A percentile compares a stretch with the other conserved stretches of the same genome.
phyloP scores from a whole-genome alignment of 148 eudicot genomes.

The Rhododendron ovatum region DNA sequence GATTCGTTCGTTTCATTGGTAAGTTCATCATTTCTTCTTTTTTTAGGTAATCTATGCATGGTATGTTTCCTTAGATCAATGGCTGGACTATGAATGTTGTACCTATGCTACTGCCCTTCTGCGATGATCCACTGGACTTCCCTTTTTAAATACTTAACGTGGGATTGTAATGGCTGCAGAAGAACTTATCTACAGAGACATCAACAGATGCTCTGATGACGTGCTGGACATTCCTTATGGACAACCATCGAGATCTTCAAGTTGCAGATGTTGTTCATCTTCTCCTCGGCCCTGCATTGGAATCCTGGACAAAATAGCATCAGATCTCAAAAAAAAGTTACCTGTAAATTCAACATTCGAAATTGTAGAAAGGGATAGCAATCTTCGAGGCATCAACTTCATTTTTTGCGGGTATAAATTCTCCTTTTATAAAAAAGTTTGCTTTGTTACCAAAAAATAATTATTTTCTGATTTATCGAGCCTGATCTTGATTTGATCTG shows the following conservation, averaged over 20 bases:
- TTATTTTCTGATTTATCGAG: neutral
- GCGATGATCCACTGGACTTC: neutral
- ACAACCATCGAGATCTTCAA: slow-evolving; percentile 23
- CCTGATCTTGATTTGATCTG: neutral
- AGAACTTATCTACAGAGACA: slow-evolving; percentile 47
- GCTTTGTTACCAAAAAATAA: neutral
- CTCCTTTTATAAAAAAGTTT: neutral
- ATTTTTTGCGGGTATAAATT: slow-evolving; percentile 46
- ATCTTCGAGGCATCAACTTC: slow-evolving; percentile 30
- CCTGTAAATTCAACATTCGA: slow-evolving; percentile 31
- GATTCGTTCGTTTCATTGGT: slow-evolving; percentile 60
- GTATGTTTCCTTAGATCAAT: neutral
- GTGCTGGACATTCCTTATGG: slow-evolving; percentile 18
- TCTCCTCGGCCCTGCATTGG: slow-evolving; percentile 25
- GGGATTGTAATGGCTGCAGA: slow-evolving; percentile 24
- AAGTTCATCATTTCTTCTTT: slow-evolving; percentile 22
- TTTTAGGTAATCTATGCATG: neutral
- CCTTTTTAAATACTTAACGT: neutral
- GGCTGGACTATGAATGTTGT: neutral
- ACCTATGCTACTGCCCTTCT: neutral
- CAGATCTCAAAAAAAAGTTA: slow-evolving; percentile 17
- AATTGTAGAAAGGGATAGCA: slow-evolving; percentile 23
- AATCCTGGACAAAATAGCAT: slow-evolving; percentile 21
- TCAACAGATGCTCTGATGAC: slow-evolving; percentile 29
- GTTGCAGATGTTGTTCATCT: slow-evolving; percentile 21